phyloP scores from a whole-genome alignment of 371 early-diverging fungal species.

The Furculomyces boomerangus region DNA sequence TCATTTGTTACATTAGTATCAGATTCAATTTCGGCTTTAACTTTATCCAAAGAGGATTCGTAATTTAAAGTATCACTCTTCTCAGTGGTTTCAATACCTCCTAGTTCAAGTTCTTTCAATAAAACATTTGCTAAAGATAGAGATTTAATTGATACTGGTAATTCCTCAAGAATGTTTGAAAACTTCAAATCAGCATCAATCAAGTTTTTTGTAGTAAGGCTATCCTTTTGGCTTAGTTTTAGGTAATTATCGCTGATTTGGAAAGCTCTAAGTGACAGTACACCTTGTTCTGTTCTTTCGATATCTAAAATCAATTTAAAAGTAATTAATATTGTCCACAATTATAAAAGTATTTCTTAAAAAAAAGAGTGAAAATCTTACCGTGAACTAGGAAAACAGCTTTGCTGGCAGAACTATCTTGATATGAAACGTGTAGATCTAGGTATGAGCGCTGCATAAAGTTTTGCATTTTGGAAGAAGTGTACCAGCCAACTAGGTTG shows the following conservation, averaged over 20 bases:
- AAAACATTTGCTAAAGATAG: constrained; percentile 62
- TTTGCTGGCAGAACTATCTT: constrained; percentile 62
- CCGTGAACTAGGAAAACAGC: constrained; percentile 85
- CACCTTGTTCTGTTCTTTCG: constrained; percentile 54
- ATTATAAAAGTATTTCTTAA: too few species aligned
- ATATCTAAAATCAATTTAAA: constrained; percentile 27
- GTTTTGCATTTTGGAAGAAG: constrained; percentile 68
- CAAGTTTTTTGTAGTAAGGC: constrained; percentile 62
- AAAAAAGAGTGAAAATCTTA: constrained; percentile 16
- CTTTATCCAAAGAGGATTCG: neutral
- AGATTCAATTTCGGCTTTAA: neutral
- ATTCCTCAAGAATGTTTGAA: constrained; percentile 70
- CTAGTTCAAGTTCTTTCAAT: constrained; percentile 45
- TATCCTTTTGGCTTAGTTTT: constrained; percentile 60
- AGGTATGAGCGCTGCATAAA: constrained; percentile 81
- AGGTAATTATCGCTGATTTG: constrained; percentile 71
- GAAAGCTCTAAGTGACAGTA: constrained; percentile 72
- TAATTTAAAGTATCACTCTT: neutral
- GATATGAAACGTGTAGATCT: constrained; percentile 79
- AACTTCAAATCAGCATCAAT: constrained; percentile 60
- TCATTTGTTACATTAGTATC: neutral
- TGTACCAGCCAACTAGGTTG: constrained; percentile 95
- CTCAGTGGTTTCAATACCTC: neutral
- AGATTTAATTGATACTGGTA: constrained; percentile 73
- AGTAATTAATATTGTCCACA: too few species aligned